These are phyloP conservation scores for Sindora glabra DNA, from an alignment of 306 rosid species.

Conservation along the genomic window DNA sequence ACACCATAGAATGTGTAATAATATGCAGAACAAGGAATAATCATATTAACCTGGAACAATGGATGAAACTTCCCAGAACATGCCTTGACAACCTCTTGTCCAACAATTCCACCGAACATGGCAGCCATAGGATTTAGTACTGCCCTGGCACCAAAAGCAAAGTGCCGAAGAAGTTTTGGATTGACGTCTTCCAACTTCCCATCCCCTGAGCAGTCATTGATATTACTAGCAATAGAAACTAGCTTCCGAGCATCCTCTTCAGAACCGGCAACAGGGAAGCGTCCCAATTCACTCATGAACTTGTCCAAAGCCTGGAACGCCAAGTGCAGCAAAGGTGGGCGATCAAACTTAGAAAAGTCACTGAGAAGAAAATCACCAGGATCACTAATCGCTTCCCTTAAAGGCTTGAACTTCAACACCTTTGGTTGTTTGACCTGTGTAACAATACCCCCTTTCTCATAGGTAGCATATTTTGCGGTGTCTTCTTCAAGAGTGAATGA, in stretches of 20 bases:
- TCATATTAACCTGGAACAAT: conserved; percentile 60
- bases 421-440: conserved; percentile 82
- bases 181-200: conserved; percentile 62
- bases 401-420: conserved; percentile 64
- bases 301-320: conserved; percentile 80
- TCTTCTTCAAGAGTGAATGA: conserved; percentile 82
- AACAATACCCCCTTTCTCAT: conserved; percentile 77
- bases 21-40: background rate
- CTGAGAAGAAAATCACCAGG: conserved; percentile 85
- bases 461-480: conserved; percentile 58
- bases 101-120: conserved; percentile 97
- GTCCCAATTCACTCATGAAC: conserved; percentile 47
- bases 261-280: conserved; percentile 71
- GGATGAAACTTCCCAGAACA: conserved; percentile 99
- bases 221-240: conserved; percentile 38
- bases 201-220: conserved; percentile 55
- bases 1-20: background rate
- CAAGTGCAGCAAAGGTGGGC: conserved; percentile 67
- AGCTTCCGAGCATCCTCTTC: conserved; percentile 77
- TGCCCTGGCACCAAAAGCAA: conserved; percentile 91
- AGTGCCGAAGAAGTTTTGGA: conserved; percentile 61
- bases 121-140: conserved; percentile 97
- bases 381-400: conserved; percentile 56
- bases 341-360: conserved; percentile 84
- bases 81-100: conserved; percentile 95